phyloP scores from a whole-genome alignment of 331 rosid species.

The Acacia pycnantha region DNA sequence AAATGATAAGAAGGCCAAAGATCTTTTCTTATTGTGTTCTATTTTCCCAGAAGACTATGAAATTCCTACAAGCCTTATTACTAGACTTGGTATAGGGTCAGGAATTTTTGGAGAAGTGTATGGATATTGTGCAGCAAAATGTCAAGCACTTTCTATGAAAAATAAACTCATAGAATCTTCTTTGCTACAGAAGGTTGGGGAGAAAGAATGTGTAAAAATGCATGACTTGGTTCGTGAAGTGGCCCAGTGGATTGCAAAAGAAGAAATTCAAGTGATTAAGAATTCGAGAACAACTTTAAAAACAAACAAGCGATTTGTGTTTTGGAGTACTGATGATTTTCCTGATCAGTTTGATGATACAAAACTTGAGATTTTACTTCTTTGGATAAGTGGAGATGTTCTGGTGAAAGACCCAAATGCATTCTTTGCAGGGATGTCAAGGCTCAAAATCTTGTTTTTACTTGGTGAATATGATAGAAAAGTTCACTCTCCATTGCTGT shows the following conservation, averaged over 20 bases:
- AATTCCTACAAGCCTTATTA: constrained; percentile 6
- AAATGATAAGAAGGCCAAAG: background rate
- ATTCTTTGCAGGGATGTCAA: constrained; percentile 10
- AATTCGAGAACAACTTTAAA: background rate
- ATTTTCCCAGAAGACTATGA: constrained; percentile 29
- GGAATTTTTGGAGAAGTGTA: constrained; percentile 5
- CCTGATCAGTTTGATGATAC: background rate
- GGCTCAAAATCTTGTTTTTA: constrained; percentile 20
- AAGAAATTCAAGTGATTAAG: background rate
- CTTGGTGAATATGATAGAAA: background rate
- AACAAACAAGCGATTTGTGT: background rate
- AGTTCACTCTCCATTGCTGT: background rate
- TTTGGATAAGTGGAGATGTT: background rate
- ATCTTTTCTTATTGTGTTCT: constrained; percentile 21
- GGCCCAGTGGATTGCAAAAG: constrained; percentile 2
- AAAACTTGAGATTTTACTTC: constrained; percentile 13
- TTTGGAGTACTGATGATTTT: background rate
- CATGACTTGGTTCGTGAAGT: constrained; percentile 34
- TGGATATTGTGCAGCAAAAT: background rate
- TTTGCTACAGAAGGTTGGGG: background rate
- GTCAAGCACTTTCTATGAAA: background rate
- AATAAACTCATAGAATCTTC: constrained; percentile 18
- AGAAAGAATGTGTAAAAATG: constrained; percentile 22
- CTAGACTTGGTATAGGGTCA: constrained; percentile 5
- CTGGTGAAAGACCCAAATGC: background rate